Evolutionary conservation across 768 basidiomycete genomes (phyloP).

Genomic region (Lyophyllum semitale): DNA sequence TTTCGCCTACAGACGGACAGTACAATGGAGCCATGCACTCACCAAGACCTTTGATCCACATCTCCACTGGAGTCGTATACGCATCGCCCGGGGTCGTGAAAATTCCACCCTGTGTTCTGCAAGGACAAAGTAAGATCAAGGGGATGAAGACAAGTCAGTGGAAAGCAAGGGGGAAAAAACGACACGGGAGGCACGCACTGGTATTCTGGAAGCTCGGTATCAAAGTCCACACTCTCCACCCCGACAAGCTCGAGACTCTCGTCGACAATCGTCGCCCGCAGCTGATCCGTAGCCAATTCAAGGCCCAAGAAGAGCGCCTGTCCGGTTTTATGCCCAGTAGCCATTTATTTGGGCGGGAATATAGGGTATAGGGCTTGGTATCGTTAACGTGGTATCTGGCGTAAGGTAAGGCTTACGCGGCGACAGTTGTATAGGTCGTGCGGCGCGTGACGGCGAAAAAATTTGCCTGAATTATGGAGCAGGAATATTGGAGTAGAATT

Average conservation of each 20-base stretch:
- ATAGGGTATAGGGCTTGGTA: slow-evolving; percentile 17
- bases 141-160: slow-evolving; percentile 11
- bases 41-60: slow-evolving; percentile 91
- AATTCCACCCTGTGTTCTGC: slow-evolving; percentile 82
- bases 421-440: background rate
- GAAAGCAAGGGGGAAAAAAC: background rate
- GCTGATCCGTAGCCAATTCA: slow-evolving; percentile 82
- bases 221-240: slow-evolving; percentile 83
- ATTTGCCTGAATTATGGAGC: slow-evolving; percentile 6
- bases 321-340: slow-evolving; percentile 43
- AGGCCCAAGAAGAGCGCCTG: slow-evolving; percentile 77
- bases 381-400: slow-evolving; percentile 21
- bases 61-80: slow-evolving; percentile 85
- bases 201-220: slow-evolving; percentile 75
- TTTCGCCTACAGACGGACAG: slow-evolving; percentile 26
- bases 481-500: background rate
- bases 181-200: slow-evolving; percentile 54
- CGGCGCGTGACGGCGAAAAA: slow-evolving; percentile 13
- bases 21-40: slow-evolving; percentile 30
- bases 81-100: slow-evolving; percentile 87
- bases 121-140: slow-evolving; percentile 9
- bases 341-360: slow-evolving; percentile 36
- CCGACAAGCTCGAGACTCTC: slow-evolving; percentile 81
- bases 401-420: slow-evolving; percentile 8
- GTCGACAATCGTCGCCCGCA: slow-evolving; percentile 82